phyloP scores from a whole-genome alignment of 2,329 filamentous ascomycete genomes.

The Septoria linicola region DNA sequence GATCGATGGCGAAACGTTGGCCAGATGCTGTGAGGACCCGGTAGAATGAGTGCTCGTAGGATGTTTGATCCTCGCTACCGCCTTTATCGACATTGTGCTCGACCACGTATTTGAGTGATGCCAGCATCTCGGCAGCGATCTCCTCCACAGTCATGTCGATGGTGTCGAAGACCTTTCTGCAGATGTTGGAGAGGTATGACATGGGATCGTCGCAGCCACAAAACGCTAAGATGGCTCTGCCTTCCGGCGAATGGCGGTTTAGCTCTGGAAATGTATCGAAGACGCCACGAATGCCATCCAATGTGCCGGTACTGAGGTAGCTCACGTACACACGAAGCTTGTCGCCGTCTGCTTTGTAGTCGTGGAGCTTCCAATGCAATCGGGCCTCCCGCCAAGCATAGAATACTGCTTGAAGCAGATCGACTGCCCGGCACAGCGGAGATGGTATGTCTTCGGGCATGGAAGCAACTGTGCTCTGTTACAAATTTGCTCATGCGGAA shows the following conservation, averaged over 20 bases:
- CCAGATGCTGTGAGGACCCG: background rate
- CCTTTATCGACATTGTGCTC: background rate
- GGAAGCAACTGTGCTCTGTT: no score
- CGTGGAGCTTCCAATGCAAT: background rate
- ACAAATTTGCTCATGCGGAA: no score
- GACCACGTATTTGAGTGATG: background rate
- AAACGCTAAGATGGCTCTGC: background rate
- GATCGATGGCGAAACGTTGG: background rate
- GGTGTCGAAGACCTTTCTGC: background rate
- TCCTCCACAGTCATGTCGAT: background rate
- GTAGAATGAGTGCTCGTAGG: background rate
- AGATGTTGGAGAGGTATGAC: background rate
- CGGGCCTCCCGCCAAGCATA: background rate
- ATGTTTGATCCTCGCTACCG: background rate
- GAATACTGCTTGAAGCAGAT: constrained; percentile 3
- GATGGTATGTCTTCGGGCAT: background rate
- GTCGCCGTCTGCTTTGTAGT: background rate
- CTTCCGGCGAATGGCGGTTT: background rate
- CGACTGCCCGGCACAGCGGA: background rate
- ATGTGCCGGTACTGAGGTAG: background rate
- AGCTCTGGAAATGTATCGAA: background rate
- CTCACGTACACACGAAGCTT: background rate
- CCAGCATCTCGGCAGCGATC: background rate
- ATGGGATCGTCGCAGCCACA: background rate
- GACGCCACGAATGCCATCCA: background rate